Evolutionary conservation across 306 rosid species (phyloP).

Genomic region (Vigna angularis): DNA sequence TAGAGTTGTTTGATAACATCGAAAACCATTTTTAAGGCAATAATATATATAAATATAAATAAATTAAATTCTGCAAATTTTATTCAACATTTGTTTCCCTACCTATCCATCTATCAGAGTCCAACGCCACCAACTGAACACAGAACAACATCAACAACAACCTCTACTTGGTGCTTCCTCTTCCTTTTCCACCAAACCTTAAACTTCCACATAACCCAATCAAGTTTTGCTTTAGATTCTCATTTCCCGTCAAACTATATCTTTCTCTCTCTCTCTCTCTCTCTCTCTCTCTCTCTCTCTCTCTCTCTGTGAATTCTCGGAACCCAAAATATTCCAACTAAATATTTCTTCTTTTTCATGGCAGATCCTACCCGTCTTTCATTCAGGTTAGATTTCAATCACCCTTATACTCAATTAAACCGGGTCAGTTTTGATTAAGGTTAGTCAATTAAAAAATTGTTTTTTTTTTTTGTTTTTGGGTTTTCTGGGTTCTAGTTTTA

Average conservation of each 20-base stretch:
- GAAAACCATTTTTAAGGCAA: background rate
- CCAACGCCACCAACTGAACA: conserved; percentile 33
- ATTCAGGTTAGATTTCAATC: conserved; percentile 60
- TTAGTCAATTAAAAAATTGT: conserved; percentile 22
- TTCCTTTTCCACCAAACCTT: conserved; percentile 25
- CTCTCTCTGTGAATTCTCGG: background rate
- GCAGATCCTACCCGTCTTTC: conserved; percentile 58
- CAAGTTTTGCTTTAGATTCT: conserved; percentile 14
- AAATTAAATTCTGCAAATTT: conserved; percentile 25
- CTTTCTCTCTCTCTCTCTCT: background rate
- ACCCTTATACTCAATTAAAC: background rate
- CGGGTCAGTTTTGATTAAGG: background rate
- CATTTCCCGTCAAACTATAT: conserved; percentile 22
- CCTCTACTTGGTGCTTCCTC: background rate
- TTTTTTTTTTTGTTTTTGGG: background rate
- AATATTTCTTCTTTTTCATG: conserved; percentile 55
- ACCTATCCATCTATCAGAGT: background rate
- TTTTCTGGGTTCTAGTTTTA: conserved; percentile 34
- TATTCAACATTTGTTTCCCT: conserved; percentile 20
- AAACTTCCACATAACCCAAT: conserved; percentile 27
- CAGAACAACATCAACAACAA: conserved; percentile 12
- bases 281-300: background rate
- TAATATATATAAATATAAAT: background rate
- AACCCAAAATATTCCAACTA: conserved; percentile 22
- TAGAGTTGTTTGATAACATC: background rate